These are phyloP conservation scores for Glycine tomentella DNA, from an alignment of 306 rosid species.

Conservation along the genomic window DNA sequence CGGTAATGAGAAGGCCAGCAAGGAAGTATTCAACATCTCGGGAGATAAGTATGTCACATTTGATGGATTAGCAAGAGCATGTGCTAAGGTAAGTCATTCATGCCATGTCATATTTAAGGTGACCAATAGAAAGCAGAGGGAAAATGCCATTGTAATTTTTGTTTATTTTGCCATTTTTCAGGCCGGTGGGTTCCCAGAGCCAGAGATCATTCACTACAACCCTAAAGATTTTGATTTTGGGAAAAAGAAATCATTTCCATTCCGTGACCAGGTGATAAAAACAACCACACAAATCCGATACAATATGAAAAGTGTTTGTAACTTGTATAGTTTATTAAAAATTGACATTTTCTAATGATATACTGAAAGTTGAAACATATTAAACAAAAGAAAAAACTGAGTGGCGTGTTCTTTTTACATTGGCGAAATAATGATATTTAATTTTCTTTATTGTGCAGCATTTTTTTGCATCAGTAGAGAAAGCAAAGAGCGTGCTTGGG, in stretches of 20 bases:
- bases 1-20: slow-evolving; percentile 87
- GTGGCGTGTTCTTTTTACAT: too few species aligned
- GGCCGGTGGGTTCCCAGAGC: slow-evolving; percentile 98
- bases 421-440: background rate
- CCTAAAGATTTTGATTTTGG: slow-evolving; percentile 94
- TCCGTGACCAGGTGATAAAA: slow-evolving; percentile 83
- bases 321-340: background rate
- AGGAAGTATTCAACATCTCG: slow-evolving; percentile 90
- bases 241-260: slow-evolving; percentile 93
- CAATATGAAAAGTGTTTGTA: background rate
- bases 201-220: slow-evolving; percentile 90
- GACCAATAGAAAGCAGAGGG: background rate
- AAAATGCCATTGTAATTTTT: background rate
- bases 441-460: slow-evolving; percentile 63
- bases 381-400: too few species aligned
- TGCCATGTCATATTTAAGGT: background rate
- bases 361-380: background rate
- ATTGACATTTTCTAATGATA: background rate
- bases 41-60: slow-evolving; percentile 93
- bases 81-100: slow-evolving; percentile 75
- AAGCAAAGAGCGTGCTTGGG: slow-evolving; percentile 87
- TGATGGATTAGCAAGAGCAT: slow-evolving; percentile 94
- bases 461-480: slow-evolving; percentile 91
- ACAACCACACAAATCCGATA: background rate
- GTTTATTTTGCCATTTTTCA: slow-evolving; percentile 38